Conservation (phyloP, 805 yeast species). For the Wickerhamiella qilinensis region DNA sequence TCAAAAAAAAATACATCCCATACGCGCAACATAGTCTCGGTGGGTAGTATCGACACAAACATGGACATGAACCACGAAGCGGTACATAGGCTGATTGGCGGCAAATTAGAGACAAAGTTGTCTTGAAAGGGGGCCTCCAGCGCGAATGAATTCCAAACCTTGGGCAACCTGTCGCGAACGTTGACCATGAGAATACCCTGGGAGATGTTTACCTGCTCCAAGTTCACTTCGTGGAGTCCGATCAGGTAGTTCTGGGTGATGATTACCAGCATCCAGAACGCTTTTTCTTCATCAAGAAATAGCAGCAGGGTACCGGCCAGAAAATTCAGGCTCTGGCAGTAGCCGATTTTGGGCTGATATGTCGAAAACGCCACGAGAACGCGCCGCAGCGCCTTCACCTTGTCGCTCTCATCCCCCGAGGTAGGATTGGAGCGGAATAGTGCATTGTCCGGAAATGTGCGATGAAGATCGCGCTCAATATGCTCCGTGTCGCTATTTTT, state of each 20-base stretch:
- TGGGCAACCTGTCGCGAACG: conserved; percentile 68
- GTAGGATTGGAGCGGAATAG: conserved; percentile 41
- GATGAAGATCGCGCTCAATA: conserved; percentile 80
- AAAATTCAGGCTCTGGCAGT: conserved; percentile 90
- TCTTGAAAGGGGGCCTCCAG: conserved; percentile 27
- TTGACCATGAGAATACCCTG: conserved; percentile 90
- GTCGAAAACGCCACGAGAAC: conserved; percentile 72
- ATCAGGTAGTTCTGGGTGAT: conserved; percentile 75
- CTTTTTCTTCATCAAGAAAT: conserved; percentile 75
- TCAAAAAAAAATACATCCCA: conserved; percentile 96
- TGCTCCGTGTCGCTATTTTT: conserved; percentile 73
- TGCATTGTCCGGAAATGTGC: conserved; percentile 90
- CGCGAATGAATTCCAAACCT: conserved; percentile 47
- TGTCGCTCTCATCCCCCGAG: conserved; percentile 27
- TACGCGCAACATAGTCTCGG: conserved; percentile 71
- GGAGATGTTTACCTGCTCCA: conserved; percentile 89
- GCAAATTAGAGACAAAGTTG: conserved; percentile 49
- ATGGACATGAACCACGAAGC: conserved; percentile 98
- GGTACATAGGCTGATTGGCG: conserved; percentile 84
- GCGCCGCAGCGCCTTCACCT: conserved; percentile 58
- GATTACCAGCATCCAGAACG: conserved; percentile 93
- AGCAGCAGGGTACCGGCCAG: conserved; percentile 72
- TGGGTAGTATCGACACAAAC: conserved; percentile 81
- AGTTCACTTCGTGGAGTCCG: conserved; percentile 73
- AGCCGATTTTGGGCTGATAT: conserved; percentile 80